Evolutionary conservation across 1,284 basidiomycete species (phyloP).

Genomic region (Apiotrichum akiyoshidainum): DNA sequence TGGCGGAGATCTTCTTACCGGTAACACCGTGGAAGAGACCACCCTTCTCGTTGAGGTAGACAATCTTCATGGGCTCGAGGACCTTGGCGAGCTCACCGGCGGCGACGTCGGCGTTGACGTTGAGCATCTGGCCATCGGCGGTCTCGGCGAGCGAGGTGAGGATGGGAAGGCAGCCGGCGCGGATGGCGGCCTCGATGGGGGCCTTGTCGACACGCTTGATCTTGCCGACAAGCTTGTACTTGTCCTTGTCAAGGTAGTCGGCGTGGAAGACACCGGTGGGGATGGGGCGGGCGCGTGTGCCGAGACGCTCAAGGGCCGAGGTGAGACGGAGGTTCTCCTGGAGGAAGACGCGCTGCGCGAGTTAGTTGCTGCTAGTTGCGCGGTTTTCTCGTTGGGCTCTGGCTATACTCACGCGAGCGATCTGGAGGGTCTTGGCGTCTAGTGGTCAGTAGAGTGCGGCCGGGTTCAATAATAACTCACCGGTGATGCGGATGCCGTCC

Average conservation of each 20-base stretch:
- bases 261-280: slow-evolving; percentile 94
- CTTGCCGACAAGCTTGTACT: slow-evolving; percentile 92
- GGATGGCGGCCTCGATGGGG: slow-evolving; percentile 88
- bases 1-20: slow-evolving; percentile 87
- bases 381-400: too few relatives aligned
- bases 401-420: slow-evolving; percentile 60
- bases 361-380: background rate
- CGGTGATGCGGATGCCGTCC: slow-evolving; percentile 90
- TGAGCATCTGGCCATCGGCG: slow-evolving; percentile 86
- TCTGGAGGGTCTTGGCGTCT: slow-evolving; percentile 87
- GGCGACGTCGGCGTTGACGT: slow-evolving; percentile 95
- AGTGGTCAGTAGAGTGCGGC: background rate
- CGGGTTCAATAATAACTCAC: slow-evolving; percentile 53
- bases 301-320: slow-evolving; percentile 80
- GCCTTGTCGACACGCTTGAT: slow-evolving; percentile 90
- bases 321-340: slow-evolving; percentile 94
- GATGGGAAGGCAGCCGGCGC: slow-evolving; percentile 88
- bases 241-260: slow-evolving; percentile 86
- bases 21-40: slow-evolving; percentile 96
- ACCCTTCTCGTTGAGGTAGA: slow-evolving; percentile 98
- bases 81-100: slow-evolving; percentile 94
- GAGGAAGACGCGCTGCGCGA: slow-evolving; percentile 69
- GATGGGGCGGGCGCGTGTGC: slow-evolving; percentile 90
- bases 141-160: slow-evolving; percentile 88
- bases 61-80: slow-evolving; percentile 96